Conservation (phyloP, 208 protist genomes). For the Blastocrithidia nonstop region DNA sequence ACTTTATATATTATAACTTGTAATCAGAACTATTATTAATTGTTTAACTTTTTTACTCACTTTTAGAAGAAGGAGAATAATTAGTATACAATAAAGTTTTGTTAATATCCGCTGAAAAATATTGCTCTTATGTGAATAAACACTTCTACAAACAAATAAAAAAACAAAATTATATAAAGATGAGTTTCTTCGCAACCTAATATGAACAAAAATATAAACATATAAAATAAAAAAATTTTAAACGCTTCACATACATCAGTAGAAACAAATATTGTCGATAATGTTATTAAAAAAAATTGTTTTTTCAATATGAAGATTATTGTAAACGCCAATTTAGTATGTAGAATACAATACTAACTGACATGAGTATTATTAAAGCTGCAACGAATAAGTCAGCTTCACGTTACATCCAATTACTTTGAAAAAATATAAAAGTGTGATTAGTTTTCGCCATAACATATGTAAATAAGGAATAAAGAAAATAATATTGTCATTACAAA, state of each 20-base stretch:
- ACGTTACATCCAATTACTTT: too few relatives aligned
- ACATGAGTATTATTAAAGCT: too few relatives aligned
- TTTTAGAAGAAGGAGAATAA: background rate
- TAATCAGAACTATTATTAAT: background rate
- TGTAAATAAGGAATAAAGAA: conserved; percentile 1
- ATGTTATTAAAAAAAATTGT: background rate
- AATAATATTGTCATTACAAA: too few relatives aligned
- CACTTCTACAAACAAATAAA: background rate
- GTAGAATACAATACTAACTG: too few relatives aligned
- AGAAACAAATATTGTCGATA: conserved; percentile 4
- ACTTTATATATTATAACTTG: too few relatives aligned
- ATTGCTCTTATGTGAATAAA: background rate
- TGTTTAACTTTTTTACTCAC: background rate
- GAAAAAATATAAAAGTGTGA: too few relatives aligned
- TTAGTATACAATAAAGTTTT: background rate
- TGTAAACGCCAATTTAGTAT: too few relatives aligned
- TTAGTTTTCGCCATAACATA: too few relatives aligned
- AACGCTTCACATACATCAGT: background rate
- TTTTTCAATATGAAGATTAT: background rate
- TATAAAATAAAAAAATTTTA: background rate
- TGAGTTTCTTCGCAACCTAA: background rate
- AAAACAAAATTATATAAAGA: background rate
- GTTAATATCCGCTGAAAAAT: background rate
- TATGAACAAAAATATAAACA: background rate
- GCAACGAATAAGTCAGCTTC: too few relatives aligned